phyloP scores from a whole-genome alignment of 306 rosid genomes.

The Ziziphus jujuba region DNA sequence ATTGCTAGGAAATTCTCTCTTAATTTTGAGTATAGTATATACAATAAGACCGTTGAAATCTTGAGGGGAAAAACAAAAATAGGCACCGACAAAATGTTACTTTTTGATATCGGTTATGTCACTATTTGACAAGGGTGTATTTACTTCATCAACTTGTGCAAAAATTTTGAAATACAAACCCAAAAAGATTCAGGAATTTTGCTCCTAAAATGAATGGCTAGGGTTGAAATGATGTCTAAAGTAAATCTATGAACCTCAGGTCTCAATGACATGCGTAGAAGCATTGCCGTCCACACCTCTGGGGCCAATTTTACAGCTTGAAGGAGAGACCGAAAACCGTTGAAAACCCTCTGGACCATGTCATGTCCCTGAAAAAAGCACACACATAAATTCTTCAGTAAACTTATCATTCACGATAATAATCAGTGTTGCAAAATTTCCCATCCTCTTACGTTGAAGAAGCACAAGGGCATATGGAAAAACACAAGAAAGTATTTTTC shows the following conservation, averaged over 20 bases:
- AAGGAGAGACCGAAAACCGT: constrained; percentile 54
- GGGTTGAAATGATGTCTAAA: constrained; percentile 58
- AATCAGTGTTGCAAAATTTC: no score
- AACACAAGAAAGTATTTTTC: no score
- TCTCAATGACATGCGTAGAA: constrained; percentile 63
- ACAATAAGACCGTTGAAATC: no score
- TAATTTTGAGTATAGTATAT: not conserved
- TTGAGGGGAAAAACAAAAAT: not conserved
- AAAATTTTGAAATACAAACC: constrained; percentile 65
- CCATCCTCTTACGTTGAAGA: no score
- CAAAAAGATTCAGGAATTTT: constrained; percentile 57
- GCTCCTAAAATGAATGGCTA: constrained; percentile 48
- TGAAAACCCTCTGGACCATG: constrained; percentile 51
- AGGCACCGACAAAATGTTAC: not conserved
- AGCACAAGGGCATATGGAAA: no score
- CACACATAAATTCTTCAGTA: not conserved
- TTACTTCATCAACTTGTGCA: constrained; percentile 54
- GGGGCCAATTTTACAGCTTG: constrained; percentile 80
- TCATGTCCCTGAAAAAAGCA: constrained; percentile 53
- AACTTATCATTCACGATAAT: not conserved
- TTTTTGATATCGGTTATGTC: not conserved
- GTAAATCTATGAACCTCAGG: constrained; percentile 79
- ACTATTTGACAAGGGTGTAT: constrained; percentile 15
- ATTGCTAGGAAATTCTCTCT: no score
- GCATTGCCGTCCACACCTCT: constrained; percentile 77